phyloP scores from a whole-genome alignment of 2,329 filamentous ascomycete species.

The Penicillium occitanis region DNA sequence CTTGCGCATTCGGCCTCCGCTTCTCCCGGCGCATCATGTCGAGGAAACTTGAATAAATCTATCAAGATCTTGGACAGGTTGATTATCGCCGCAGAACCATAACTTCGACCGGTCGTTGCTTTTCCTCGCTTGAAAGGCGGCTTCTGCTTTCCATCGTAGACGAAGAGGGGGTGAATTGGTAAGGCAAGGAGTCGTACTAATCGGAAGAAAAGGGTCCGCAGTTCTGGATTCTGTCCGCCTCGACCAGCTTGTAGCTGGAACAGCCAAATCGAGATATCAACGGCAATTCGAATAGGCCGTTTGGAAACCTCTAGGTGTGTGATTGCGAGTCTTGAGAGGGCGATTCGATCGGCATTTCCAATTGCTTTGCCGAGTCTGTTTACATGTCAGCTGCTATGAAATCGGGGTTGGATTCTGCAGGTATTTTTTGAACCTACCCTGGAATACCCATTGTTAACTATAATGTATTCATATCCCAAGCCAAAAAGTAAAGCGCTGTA shows the following conservation, averaged over 20 bases:
- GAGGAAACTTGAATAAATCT: slow-evolving; percentile 77
- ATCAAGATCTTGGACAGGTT: slow-evolving; percentile 81
- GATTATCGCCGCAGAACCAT: slow-evolving; percentile 65
- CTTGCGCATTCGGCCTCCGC: slow-evolving; percentile 94
- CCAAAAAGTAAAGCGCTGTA: neutral
- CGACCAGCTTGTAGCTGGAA: slow-evolving; percentile 86
- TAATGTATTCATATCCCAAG: neutral
- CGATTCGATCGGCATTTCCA: slow-evolving; percentile 73
- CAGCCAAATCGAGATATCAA: slow-evolving; percentile 96
- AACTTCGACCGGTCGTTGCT: slow-evolving; percentile 49
- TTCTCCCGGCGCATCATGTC: slow-evolving; percentile 87
- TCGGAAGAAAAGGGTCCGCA: slow-evolving; percentile 90
- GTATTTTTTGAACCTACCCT: slow-evolving; percentile 7
- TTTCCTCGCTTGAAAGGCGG: slow-evolving; percentile 88
- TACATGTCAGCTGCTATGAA: neutral
- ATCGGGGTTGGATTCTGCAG: neutral
- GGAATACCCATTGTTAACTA: slow-evolving; percentile 21
- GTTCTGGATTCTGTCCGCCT: slow-evolving; percentile 84
- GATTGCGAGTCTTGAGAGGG: slow-evolving; percentile 78
- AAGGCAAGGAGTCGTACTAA: slow-evolving; percentile 72
- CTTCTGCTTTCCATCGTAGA: slow-evolving; percentile 85
- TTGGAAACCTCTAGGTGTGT: slow-evolving; percentile 69
- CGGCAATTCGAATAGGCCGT: slow-evolving; percentile 78
- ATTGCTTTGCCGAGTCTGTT: slow-evolving; percentile 85
- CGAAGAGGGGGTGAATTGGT: slow-evolving; percentile 83